Percentiles rank a stretch among this genome's conserved stretches.
Conservation (phyloP, 345 rosid species). For the Populus deltoides region DNA sequence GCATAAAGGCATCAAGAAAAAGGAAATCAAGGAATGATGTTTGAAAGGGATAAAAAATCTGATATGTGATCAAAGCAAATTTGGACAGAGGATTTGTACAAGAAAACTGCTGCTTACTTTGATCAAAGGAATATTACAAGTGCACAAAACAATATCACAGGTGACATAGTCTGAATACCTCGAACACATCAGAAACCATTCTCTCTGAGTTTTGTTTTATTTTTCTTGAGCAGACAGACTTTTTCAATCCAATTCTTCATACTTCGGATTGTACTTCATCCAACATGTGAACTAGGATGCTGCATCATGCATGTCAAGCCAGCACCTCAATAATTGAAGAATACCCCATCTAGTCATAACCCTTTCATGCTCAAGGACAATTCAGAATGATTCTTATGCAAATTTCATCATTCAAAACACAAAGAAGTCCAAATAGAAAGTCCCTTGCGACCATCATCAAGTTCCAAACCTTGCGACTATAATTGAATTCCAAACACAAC, state of each 20-base stretch:
- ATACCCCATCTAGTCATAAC: slow-evolving; percentile 15
- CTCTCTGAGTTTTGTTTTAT: too few species aligned
- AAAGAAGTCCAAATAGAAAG: slow-evolving; percentile 10
- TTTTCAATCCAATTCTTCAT: neutral
- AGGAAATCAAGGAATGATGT: slow-evolving; percentile 16
- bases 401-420: slow-evolving; percentile 13
- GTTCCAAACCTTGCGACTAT: neutral
- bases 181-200: neutral
- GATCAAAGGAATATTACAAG: neutral
- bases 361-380: slow-evolving; percentile 1
- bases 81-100: slow-evolving; percentile 18
- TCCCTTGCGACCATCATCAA: slow-evolving; percentile 11
- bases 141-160: neutral
- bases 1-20: slow-evolving; percentile 17
- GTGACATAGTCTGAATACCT: neutral
- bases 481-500: slow-evolving; percentile 17
- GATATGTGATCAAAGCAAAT: slow-evolving; percentile 12
- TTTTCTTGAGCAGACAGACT: neutral
- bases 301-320: slow-evolving; percentile 10
- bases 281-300: slow-evolving; percentile 13
- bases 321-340: slow-evolving; percentile 17
- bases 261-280: slow-evolving; percentile 1
- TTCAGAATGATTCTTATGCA: slow-evolving; percentile 9
- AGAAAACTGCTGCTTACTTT: slow-evolving; percentile 7
- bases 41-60: neutral